Conservation (phyloP, 2,329 filamentous ascomycete genomes). For the Xylariaceae sp. region DNA sequence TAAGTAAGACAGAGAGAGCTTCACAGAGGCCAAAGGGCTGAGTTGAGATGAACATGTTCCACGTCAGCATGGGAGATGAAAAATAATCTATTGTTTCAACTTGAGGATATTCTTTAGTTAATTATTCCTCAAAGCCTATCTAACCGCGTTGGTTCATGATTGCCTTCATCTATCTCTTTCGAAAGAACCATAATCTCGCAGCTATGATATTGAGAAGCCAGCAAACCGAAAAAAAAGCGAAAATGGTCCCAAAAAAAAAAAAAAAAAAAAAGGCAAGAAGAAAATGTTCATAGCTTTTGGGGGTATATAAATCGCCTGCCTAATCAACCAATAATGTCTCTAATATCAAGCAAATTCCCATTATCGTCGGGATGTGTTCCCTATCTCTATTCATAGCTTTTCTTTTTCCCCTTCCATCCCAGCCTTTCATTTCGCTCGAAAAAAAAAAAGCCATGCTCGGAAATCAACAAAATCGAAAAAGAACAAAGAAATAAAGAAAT, state of each 20-base stretch:
- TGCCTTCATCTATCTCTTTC: too few relatives aligned
- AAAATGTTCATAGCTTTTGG: constrained; percentile 10
- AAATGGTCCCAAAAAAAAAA: neutral
- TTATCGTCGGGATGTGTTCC: too few relatives aligned
- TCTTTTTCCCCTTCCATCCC: neutral
- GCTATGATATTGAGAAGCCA: neutral
- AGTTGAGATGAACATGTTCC: too few relatives aligned
- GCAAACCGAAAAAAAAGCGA: neutral
- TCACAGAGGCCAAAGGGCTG: too few relatives aligned
- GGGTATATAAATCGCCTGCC: constrained; percentile 8
- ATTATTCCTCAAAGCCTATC: too few relatives aligned
- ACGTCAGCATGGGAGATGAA: too few relatives aligned
- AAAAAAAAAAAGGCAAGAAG: neutral
- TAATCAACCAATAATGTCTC: neutral
- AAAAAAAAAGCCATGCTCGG: neutral
- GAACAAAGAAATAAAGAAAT: neutral
- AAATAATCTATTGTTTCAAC: too few relatives aligned
- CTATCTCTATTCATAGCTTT: neutral
- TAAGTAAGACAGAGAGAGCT: too few relatives aligned
- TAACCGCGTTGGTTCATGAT: too few relatives aligned
- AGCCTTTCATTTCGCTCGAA: neutral
- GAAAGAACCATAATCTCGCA: too few relatives aligned
- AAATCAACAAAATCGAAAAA: neutral
- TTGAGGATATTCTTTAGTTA: too few relatives aligned
- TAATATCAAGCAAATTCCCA: too few relatives aligned